A percentile compares a stretch with the other conserved stretches of the same genome.
phyloP scores from a whole-genome alignment of 2,329 filamentous ascomycete genomes.

The Ophiostoma ulmi region DNA sequence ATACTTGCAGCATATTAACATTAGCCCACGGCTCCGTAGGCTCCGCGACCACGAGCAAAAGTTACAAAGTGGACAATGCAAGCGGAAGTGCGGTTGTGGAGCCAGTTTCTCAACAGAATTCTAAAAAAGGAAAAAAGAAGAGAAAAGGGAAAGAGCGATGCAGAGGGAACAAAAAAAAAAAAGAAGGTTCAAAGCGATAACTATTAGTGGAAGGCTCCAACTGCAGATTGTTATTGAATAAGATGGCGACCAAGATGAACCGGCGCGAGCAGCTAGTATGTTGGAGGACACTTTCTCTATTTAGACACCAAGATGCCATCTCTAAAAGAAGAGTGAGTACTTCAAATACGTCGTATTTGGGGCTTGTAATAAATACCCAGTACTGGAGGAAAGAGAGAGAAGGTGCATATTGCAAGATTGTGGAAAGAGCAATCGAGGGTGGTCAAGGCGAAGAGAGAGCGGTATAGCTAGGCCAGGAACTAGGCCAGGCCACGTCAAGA shows the following conservation, averaged over 20 bases:
- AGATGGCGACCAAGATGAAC: slow-evolving; percentile 1
- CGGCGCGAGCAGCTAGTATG: slow-evolving; percentile 2
- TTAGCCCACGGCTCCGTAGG: neutral
- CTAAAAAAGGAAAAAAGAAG: neutral
- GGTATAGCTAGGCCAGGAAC: neutral
- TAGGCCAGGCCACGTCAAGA: neutral
- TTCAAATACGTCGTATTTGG: neutral
- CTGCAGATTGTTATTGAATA: neutral
- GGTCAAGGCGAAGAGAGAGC: neutral
- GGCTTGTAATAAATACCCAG: neutral
- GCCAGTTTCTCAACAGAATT: neutral
- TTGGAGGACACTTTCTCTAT: slow-evolving; percentile 4
- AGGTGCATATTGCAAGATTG: neutral
- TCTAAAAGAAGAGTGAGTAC: neutral
- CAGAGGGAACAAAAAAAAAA: neutral
- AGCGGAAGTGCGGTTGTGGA: neutral
- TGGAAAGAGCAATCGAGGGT: neutral
- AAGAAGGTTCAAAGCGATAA: neutral
- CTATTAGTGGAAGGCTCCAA: neutral
- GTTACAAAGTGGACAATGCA: neutral
- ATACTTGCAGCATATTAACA: neutral
- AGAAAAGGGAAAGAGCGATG: neutral
- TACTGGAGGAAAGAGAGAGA: neutral
- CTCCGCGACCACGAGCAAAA: neutral
- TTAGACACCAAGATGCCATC: neutral